These are phyloP conservation scores for Corchorus olitorius DNA, from an alignment of 345 rosid species.

Conservation along the genomic window DNA sequence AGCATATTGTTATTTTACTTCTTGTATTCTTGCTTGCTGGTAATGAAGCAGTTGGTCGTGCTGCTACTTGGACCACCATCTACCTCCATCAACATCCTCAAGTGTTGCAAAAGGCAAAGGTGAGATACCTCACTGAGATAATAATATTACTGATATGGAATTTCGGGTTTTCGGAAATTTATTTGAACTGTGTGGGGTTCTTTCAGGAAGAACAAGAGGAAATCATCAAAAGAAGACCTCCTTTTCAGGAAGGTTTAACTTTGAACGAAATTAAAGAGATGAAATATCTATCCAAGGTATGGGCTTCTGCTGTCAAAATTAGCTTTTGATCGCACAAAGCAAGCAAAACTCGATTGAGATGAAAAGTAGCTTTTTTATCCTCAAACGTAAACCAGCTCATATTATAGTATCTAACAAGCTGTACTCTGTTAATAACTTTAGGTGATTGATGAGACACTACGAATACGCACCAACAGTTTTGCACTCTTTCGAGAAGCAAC, in stretches of 20 bases:
- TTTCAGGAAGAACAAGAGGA: conserved; percentile 45
- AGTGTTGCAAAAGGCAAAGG: conserved; percentile 32
- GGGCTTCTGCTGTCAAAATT: no score
- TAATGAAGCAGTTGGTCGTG: conserved; percentile 32
- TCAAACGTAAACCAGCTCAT: no score
- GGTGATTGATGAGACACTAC: not conserved
- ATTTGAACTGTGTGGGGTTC: not conserved
- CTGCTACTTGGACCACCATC: conserved; percentile 25
- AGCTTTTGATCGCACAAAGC: no score
- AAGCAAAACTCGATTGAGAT: no score
- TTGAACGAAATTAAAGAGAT: conserved; percentile 41
- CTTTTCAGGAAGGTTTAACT: conserved; percentile 29
- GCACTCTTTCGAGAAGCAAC: conserved; percentile 36
- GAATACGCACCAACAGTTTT: conserved; percentile 26
- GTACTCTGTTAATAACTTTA: not conserved
- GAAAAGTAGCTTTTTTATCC: no score
- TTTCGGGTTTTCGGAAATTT: no score
- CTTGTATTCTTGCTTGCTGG: conserved; percentile 30
- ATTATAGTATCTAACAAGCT: not conserved
- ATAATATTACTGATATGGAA: no score
- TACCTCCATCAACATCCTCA: conserved; percentile 21
- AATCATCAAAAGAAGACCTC: conserved; percentile 27
- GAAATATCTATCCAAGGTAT: conserved; percentile 42
- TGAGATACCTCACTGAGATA: not conserved
- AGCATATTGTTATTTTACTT: conserved; percentile 30